phyloP scores from a whole-genome alignment of 805 yeast genomes.

The Kodamaea kakaduensis region DNA sequence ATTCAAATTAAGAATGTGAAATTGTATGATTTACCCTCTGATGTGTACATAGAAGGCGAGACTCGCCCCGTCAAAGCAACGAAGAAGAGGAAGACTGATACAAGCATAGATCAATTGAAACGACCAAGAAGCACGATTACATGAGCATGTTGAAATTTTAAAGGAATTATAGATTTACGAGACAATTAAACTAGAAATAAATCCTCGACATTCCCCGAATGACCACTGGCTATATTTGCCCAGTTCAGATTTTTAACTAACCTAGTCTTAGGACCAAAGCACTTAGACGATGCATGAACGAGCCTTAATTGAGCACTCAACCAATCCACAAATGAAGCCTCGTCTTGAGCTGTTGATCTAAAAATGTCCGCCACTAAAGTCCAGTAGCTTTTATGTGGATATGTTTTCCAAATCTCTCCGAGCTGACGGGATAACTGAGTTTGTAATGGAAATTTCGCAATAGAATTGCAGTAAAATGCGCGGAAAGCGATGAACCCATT shows the following conservation, averaged over 20 bases:
- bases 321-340: constrained; percentile 5
- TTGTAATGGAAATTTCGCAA: constrained; percentile 2
- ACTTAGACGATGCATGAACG: too few species aligned
- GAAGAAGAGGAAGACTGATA: too few species aligned
- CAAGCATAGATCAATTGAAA: constrained; percentile 3
- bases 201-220: constrained; percentile 5
- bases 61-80: constrained; percentile 59
- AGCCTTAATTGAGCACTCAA: neutral
- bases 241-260: neutral
- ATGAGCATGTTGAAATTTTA: too few species aligned
- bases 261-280: too few species aligned
- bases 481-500: constrained; percentile 10
- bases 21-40: constrained; percentile 75
- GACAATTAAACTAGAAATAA: constrained; percentile 4
- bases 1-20: constrained; percentile 72
- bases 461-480: constrained; percentile 5
- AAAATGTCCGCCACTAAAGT: neutral
- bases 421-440: neutral
- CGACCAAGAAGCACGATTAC: constrained; percentile 2
- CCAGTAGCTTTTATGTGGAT: constrained; percentile 4
- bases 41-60: constrained; percentile 78
- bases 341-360: neutral
- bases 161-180: too few species aligned
- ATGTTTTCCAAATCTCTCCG: constrained; percentile 4
- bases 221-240: neutral